Conservation (phyloP, 2,329 filamentous ascomycete species). For the Epichloe uncinata region DNA sequence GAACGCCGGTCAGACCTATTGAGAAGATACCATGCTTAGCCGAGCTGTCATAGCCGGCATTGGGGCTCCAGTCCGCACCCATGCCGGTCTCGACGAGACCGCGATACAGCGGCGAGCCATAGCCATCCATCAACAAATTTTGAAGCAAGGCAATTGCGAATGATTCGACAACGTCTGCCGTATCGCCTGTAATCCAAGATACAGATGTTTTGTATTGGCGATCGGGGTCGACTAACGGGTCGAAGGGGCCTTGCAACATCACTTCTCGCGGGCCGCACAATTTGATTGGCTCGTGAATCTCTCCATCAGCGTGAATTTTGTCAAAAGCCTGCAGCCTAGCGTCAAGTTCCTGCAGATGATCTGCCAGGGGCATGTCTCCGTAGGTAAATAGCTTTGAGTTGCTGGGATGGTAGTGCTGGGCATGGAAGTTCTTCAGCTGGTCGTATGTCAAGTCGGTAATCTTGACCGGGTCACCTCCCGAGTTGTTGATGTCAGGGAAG, state of each 20-base stretch:
- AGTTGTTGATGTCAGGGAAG: slow-evolving; percentile 90
- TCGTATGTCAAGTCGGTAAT: slow-evolving; percentile 93
- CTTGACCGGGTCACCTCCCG: slow-evolving; percentile 87
- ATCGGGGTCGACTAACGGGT: slow-evolving; percentile 73
- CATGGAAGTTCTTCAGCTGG: slow-evolving; percentile 78
- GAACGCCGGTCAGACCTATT: slow-evolving; percentile 81
- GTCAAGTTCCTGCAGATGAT: slow-evolving; percentile 70
- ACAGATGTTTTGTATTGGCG: slow-evolving; percentile 89
- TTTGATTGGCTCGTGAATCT: slow-evolving; percentile 64
- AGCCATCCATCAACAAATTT: slow-evolving; percentile 79
- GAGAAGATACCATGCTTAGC: slow-evolving; percentile 74
- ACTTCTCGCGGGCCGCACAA: slow-evolving; percentile 58
- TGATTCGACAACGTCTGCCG: slow-evolving; percentile 69
- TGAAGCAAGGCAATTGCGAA: slow-evolving; percentile 77
- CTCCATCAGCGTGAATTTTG: slow-evolving; percentile 52
- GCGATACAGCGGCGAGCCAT: slow-evolving; percentile 85
- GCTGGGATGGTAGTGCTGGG: slow-evolving; percentile 90
- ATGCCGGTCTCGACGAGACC: slow-evolving; percentile 80
- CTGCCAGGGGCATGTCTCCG: slow-evolving; percentile 74
- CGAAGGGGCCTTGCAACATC: slow-evolving; percentile 65
- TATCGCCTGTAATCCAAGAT: slow-evolving; percentile 82
- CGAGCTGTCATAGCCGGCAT: slow-evolving; percentile 78
- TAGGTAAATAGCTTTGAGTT: slow-evolving; percentile 96
- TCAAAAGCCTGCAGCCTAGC: slow-evolving; percentile 62
- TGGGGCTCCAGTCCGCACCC: slow-evolving; percentile 87